Conservation (phyloP, 2,329 filamentous ascomycete genomes). For the Trichophyton schoenleinii region DNA sequence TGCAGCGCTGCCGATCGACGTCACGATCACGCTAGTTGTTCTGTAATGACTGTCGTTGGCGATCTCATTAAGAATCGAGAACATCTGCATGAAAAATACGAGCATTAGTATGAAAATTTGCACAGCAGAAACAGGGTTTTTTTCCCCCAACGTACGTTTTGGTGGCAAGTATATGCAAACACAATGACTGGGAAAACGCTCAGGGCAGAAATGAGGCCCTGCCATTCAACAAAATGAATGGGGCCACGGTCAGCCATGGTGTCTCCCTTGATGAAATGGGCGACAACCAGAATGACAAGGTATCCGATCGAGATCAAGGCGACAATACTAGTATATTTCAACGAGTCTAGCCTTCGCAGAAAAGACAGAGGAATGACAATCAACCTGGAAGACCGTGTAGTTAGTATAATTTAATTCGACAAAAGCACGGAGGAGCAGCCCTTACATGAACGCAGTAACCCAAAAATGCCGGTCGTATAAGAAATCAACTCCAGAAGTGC, state of each 20-base stretch:
- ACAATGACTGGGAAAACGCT: conserved; percentile 89
- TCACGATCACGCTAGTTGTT: conserved; percentile 63
- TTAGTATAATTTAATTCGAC: conserved; percentile 1
- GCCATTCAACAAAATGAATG: conserved; percentile 66
- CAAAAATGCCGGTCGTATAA: conserved; percentile 87
- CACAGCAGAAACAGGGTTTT: not conserved
- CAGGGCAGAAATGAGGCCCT: conserved; percentile 62
- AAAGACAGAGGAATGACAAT: conserved; percentile 92
- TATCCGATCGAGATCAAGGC: conserved; percentile 90
- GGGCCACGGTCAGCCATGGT: conserved; percentile 59
- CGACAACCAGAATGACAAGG: conserved; percentile 81
- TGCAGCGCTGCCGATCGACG: conserved; percentile 81
- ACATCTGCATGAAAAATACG: conserved; percentile 56
- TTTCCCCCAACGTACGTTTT: conserved; percentile 54
- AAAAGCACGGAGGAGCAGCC: not conserved
- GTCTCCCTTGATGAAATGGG: conserved; percentile 73
- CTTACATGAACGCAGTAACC: conserved; percentile 89
- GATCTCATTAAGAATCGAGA: conserved; percentile 94
- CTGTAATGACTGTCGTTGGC: conserved; percentile 66
- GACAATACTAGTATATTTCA: conserved; percentile 92
- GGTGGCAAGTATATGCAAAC: conserved; percentile 98
- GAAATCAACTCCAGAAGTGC: conserved; percentile 54
- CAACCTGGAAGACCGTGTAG: conserved; percentile 41
- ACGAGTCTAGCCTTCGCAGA: conserved; percentile 75
- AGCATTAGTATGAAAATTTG: not conserved